Base-by-base conservation (phyloP, 345 rosid species). In the Anacardium occidentale region DNA sequence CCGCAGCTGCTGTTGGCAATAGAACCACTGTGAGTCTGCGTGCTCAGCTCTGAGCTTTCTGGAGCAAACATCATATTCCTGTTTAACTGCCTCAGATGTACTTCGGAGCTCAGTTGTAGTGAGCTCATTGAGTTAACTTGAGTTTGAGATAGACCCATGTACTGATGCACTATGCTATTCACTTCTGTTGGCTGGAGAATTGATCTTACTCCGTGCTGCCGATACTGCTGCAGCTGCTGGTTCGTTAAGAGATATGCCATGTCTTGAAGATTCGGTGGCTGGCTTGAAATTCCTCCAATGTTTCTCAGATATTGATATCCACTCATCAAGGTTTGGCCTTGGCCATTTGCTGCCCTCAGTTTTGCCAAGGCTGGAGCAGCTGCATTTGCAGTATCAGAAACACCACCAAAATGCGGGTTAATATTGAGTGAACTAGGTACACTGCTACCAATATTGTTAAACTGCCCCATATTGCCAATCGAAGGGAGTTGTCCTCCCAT, bases 241-340 rank as follows among this genome's bases (percentile, higher is more conserved):
- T 73, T 62, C 51, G 14, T 44, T 61, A 62, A 69, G 64, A 62
- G 48, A 69, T 11, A 34, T 32, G 74, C 66, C 74, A 63, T 62
- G 62, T 68, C 77, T n/a, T 51, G 69, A 50, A 62, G 12, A 63
- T 52, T 68, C 24, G 81, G 74, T 17, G 66, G 29, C 32, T 44
- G 74, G 48, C 40, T 45, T 63, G 69, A 71, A 47, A 68, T 58
- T 29, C 10, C 10, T 37, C 58, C 72, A 10, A 34, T 40, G 34
- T 54, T 68, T 61, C 51, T 62, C 26, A 44, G 62, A 32, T 52
- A 17, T 24, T 44, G 47, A 60, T 20, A 25, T 61, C 70, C 42
- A 70, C 51, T 26, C 17, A 29, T 34, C 50, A 21, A 7, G 5
- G 50, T 64, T 40, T 70, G 57, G 10, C 73, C 63, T 13, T 37